Evolutionary conservation across 208 protist genomes (phyloP).

Genomic region (Naegleria fowleri): DNA sequence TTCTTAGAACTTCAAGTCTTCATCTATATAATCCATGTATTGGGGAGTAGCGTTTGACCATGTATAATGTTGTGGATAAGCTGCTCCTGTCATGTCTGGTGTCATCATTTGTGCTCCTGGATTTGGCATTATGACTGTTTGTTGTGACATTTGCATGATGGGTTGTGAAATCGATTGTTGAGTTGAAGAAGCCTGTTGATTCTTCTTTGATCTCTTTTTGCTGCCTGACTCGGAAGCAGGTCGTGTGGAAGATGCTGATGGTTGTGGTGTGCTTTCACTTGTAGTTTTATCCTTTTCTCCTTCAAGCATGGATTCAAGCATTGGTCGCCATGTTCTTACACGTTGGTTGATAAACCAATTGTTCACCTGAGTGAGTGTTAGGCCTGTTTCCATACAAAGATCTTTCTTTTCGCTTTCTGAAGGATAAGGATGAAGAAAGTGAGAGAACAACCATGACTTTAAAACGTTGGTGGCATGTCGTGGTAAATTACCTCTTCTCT

Average conservation of each 20-base stretch:
- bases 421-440: constrained; percentile 37
- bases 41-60: background rate
- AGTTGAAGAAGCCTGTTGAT: background rate
- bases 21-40: no score
- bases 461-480: constrained; percentile 33
- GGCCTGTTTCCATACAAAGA: constrained; percentile 12
- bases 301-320: constrained; percentile 28
- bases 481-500: constrained; percentile 29
- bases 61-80: background rate
- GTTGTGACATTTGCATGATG: background rate
- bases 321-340: constrained; percentile 33
- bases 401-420: constrained; percentile 36
- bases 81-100: background rate
- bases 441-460: constrained; percentile 28
- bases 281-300: background rate
- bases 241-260: background rate
- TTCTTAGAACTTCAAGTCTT: no score
- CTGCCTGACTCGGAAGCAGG: background rate
- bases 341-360: constrained; percentile 44
- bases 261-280: background rate
- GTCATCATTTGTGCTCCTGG: background rate
- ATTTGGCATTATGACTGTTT: background rate
- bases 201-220: background rate
- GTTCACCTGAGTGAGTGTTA: constrained; percentile 36
- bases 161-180: background rate